phyloP scores from a whole-genome alignment of 2,329 filamentous ascomycete species.

The Botrytis medusae region DNA sequence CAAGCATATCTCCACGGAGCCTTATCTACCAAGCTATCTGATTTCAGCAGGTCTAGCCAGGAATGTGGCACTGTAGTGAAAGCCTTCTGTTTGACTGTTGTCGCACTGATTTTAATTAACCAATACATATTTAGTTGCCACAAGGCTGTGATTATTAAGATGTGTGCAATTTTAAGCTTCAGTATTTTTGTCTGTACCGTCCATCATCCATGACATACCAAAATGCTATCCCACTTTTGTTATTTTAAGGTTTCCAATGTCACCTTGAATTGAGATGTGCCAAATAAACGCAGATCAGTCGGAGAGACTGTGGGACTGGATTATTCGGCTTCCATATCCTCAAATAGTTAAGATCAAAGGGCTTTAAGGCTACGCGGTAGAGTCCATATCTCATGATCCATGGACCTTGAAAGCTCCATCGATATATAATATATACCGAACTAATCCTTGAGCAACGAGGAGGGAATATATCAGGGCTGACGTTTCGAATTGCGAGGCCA shows the following conservation, averaged over 20 bases:
- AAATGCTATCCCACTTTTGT: conserved; percentile 10
- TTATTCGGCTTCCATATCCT: not conserved
- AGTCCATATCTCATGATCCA: conserved; percentile 2
- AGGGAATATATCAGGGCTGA: not conserved
- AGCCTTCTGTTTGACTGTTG: conserved; percentile 13
- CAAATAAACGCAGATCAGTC: conserved; percentile 2
- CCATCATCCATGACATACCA: not conserved
- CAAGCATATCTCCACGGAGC: conserved; percentile 17
- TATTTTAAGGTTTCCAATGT: conserved; percentile 6
- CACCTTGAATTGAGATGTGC: conserved; percentile 4
- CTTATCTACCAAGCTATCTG: not conserved
- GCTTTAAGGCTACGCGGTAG: not conserved
- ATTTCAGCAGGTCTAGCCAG: conserved; percentile 9
- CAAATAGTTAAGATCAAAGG: not conserved
- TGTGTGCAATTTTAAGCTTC: conserved; percentile 1
- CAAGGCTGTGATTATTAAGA: conserved; percentile 9
- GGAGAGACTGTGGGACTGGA: not conserved
- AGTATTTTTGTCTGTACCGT: conserved; percentile 3
- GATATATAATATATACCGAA: not conserved
- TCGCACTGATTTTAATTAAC: not conserved
- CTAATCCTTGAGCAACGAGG: conserved; percentile 3
- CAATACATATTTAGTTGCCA: not conserved
- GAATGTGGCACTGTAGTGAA: not conserved
- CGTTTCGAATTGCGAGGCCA: conserved; percentile 11
- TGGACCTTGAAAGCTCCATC: conserved; percentile 8